phyloP scores from a whole-genome alignment of 2,329 filamentous ascomycete genomes.

The Trichoderma brevicompactum region DNA sequence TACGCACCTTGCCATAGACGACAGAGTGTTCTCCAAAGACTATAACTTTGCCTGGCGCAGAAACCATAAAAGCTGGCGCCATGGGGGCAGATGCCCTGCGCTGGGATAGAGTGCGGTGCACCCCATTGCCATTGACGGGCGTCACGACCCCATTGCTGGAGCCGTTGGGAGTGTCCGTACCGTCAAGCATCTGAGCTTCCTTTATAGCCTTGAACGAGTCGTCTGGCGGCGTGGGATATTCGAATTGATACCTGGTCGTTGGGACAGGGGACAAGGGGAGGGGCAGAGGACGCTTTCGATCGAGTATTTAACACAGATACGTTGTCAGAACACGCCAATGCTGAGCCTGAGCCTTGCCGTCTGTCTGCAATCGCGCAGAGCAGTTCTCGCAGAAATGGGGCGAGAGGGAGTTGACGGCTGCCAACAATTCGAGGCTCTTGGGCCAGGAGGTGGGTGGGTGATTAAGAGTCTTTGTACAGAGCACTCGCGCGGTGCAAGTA shows the following conservation, averaged over 20 bases:
- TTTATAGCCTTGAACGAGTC: background rate
- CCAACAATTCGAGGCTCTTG: background rate
- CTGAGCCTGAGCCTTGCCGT: background rate
- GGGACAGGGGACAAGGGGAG: conserved; percentile 1
- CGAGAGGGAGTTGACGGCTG: conserved; percentile 1
- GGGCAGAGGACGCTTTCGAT: conserved; percentile 1
- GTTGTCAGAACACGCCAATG: background rate
- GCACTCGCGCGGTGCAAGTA: too few species aligned
- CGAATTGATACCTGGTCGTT: background rate
- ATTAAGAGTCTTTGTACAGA: conserved; percentile 12
- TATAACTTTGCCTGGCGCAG: conserved; percentile 96
- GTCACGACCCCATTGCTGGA: conserved; percentile 35
- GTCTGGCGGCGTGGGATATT: background rate
- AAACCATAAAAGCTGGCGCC: conserved; percentile 96
- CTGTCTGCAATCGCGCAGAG: background rate
- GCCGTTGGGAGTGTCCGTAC: conserved; percentile 35
- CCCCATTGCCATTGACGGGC: conserved; percentile 30
- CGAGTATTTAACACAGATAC: background rate
- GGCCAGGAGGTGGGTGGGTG: conserved; percentile 1
- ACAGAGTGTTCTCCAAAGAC: conserved; percentile 97
- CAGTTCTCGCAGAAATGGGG: background rate
- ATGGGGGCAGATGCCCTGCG: conserved; percentile 67
- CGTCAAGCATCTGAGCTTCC: conserved; percentile 29
- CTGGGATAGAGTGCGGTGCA: conserved; percentile 47
- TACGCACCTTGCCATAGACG: conserved; percentile 85